These are phyloP conservation scores for Herpetomonas tarakana DNA, from an alignment of 208 protist genomes.

Conservation along the genomic window DNA sequence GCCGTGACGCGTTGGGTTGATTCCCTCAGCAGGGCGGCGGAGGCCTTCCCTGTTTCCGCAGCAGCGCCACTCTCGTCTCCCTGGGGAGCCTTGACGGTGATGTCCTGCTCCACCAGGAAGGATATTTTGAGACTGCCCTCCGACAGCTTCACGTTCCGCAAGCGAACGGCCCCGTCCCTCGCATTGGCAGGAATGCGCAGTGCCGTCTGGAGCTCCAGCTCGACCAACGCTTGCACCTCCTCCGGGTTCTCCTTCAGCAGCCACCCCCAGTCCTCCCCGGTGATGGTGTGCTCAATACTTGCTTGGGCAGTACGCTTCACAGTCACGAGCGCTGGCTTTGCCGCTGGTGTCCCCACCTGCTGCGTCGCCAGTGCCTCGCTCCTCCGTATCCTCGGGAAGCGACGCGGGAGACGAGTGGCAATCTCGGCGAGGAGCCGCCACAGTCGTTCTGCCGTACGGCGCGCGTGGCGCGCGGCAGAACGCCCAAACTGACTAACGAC, in stretches of 20 bases:
- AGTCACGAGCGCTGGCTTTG: no score
- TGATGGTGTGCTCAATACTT: constrained; percentile 6
- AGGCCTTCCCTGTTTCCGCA: not conserved
- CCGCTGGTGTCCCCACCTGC: no score
- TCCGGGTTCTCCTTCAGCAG: constrained; percentile 8
- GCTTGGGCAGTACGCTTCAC: no score
- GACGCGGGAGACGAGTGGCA: no score
- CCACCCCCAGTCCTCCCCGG: constrained; percentile 19
- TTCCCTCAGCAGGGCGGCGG: not conserved
- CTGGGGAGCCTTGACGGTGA: not conserved
- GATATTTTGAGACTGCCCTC: constrained; percentile 20
- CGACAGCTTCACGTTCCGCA: constrained; percentile 13
- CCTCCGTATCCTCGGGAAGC: no score
- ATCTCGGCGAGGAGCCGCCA: no score
- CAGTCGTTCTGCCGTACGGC: not conserved
- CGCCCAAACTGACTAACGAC: not conserved
- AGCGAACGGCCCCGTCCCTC: not conserved
- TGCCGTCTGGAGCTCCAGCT: constrained; percentile 17
- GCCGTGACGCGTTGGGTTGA: not conserved
- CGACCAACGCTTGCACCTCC: constrained; percentile 13
- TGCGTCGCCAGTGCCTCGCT: no score
- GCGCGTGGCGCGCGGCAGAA: not conserved
- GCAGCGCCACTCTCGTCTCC: not conserved
- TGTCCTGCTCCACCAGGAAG: constrained; percentile 8
- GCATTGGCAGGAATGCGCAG: constrained; percentile 7